Evolutionary conservation across 371 early-diverging fungal genomes (phyloP), one percentile per base, ranked within the genome.

Genomic region (Neoconidiobolus thromboides): DNA sequence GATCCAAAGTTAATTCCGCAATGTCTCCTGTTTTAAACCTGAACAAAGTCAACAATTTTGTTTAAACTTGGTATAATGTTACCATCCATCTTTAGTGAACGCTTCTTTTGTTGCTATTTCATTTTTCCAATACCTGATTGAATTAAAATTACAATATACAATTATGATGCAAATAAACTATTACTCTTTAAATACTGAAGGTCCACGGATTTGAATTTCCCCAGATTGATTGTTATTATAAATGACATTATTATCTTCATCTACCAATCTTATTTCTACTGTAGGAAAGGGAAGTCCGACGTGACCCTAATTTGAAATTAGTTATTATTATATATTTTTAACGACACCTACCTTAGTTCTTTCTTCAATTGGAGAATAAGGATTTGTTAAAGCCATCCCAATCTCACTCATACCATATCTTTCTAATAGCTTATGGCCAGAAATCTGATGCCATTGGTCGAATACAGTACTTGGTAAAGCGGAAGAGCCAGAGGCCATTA

Each of bases 371-470:
- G 60, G 51, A 6, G 69, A 64, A 61, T 73, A 75, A 2, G 71
- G 76, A 66, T 87, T 85, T 49, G 85, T 81, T n/a, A 90, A 68
- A 3, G 77, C 88, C 87, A 90, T 88, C 39, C 92, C 92, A 49
- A 86, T 83, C 62, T 92, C 92, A 37, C 86, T 85, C 88, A 89
- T 90, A 10, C 91, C 91, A 65, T 85, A 88, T 40, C 92, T 71
- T 69, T 91, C 92, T 6, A 91, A 69, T 58, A 91, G 69, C 1
- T 70, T 69, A 51, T 87, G 87, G 10, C 81, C 80, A 39, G 80
- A 81, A 15, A 85, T 71, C 6, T 71, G 65, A 54, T 77, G 69
- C 91, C 91, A 92, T 51, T 66, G 48, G 3, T 70, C 67, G 55
- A 79, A 76, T 5, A 87, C 64, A 1, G 82, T 71, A 0, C 73